Percentiles rank a stretch among this genome's conserved stretches.
phyloP scores from a whole-genome alignment of 306 rosid species.

The Acacia melanoxylon region DNA sequence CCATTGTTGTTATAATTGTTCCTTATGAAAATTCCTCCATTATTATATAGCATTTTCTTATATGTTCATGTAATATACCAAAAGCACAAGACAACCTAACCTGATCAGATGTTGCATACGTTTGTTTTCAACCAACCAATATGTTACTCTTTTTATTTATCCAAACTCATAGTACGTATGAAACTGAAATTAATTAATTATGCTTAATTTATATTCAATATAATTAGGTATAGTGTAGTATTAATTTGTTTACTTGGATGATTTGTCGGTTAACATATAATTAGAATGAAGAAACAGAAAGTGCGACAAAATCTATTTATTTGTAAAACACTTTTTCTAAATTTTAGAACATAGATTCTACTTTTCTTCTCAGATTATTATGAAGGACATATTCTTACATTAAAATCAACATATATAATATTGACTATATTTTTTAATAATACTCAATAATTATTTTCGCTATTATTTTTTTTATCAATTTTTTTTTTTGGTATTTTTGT shows the following conservation, averaged over 20 bases:
- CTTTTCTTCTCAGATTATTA: not conserved
- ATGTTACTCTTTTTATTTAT: not conserved
- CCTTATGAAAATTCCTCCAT: conserved; percentile 34
- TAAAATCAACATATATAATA: no score
- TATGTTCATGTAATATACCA: conserved; percentile 22
- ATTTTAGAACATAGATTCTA: not conserved
- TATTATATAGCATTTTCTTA: conserved; percentile 19
- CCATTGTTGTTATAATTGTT: conserved; percentile 34
- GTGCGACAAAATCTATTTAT: not conserved
- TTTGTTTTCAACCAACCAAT: conserved; percentile 35
- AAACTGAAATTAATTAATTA: not conserved
- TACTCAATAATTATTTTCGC: no score
- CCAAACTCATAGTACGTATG: not conserved
- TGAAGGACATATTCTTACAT: no score
- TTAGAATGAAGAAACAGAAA: no score
- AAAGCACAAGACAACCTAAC: conserved; percentile 23
- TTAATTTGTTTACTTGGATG: not conserved
- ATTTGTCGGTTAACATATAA: not conserved
- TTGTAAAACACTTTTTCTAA: not conserved
- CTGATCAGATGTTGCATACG: not conserved
- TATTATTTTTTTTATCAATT: no score
- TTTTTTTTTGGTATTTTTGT: no score
- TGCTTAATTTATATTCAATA: not conserved
- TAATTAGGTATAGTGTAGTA: not conserved
- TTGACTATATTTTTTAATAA: no score